Evolutionary conservation across 2,329 filamentous ascomycete genomes (phyloP).

Genomic region (Amylocarpus encephaloides): DNA sequence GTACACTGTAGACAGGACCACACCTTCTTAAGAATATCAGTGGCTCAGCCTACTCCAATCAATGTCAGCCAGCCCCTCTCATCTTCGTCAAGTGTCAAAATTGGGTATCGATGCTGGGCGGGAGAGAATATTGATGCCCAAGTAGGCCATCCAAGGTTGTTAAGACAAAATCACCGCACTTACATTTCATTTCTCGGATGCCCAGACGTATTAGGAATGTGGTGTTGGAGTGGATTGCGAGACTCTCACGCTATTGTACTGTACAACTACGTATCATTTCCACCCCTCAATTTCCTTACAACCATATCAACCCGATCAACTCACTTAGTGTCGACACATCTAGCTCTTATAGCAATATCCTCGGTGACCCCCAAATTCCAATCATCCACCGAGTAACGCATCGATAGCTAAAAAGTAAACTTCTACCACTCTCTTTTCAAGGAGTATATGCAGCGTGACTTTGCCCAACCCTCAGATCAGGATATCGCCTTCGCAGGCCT

Average conservation of each 20-base stretch:
- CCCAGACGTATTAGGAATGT: background rate
- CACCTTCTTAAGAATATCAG: too few species aligned
- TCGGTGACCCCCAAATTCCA: background rate
- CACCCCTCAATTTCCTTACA: background rate
- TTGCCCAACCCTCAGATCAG: background rate
- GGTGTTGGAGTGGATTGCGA: background rate
- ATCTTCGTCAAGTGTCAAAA: too few species aligned
- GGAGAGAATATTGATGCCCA: too few species aligned
- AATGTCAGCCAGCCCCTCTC: too few species aligned
- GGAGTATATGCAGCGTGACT: background rate
- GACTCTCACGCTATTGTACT: background rate
- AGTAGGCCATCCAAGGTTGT: too few species aligned
- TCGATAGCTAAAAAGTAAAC: background rate
- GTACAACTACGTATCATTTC: background rate
- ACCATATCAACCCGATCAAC: background rate
- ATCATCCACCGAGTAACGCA: background rate
- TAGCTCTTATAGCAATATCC: background rate
- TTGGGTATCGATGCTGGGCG: background rate
- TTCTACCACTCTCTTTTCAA: background rate
- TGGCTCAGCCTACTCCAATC: too few species aligned
- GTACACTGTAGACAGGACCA: too few species aligned
- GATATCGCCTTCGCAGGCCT: background rate
- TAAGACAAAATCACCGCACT: too few species aligned
- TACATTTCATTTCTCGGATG: background rate
- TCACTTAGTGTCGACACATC: background rate